These are phyloP conservation scores for Shiraia bambusicola DNA, from an alignment of 2,329 filamentous ascomycete species.

Conservation along the genomic window DNA sequence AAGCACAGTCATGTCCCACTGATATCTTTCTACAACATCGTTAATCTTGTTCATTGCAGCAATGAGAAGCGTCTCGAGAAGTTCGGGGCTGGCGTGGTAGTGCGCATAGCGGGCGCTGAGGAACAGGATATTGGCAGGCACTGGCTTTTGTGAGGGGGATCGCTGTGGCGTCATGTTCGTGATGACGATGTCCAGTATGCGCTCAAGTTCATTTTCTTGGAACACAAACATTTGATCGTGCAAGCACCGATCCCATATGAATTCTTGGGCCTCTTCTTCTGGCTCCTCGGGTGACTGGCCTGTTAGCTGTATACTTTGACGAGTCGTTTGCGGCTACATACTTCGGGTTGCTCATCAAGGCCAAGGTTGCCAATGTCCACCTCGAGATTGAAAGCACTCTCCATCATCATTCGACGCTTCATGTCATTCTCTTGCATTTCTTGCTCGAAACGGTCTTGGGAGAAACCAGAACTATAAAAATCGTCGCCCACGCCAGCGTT, in stretches of 20 bases:
- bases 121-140: constrained; percentile 96
- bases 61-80: constrained; percentile 77
- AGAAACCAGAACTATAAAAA: constrained; percentile 91
- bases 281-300: constrained; percentile 66
- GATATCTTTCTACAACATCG: constrained; percentile 88
- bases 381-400: constrained; percentile 94
- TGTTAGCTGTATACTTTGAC: constrained; percentile 21
- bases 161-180: constrained; percentile 97
- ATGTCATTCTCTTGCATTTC: constrained; percentile 96
- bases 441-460: constrained; percentile 92
- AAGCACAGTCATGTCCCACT: constrained; percentile 99
- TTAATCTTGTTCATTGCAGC: constrained; percentile 96
- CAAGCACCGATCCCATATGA: constrained; percentile 90
- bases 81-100: constrained; percentile 86
- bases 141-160: constrained; percentile 94
- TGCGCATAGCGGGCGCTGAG: constrained; percentile 93
- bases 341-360: constrained; percentile 92
- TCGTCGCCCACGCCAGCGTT: constrained; percentile 79
- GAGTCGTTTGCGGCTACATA: constrained; percentile 44
- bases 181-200: constrained; percentile 92
- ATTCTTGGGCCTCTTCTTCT: constrained; percentile 86
- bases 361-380: constrained; percentile 95
- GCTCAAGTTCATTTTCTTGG: constrained; percentile 87
- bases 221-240: constrained; percentile 99
- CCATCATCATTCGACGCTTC: constrained; percentile 97